phyloP scores from a whole-genome alignment of 208 protist genomes.

The Crithidia mellificae region DNA sequence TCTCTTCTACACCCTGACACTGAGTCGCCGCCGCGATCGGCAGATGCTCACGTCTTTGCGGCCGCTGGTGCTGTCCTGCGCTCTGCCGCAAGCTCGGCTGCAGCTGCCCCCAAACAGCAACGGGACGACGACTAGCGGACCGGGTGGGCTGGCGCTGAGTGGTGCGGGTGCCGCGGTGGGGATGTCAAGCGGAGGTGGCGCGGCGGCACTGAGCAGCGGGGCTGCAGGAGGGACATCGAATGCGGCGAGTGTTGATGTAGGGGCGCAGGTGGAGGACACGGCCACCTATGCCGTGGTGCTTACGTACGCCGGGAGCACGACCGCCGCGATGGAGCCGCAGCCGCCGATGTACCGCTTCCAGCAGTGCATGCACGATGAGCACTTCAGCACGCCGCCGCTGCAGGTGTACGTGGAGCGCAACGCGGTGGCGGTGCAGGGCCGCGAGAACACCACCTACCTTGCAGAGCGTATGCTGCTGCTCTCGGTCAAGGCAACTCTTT shows the following conservation, averaged over 20 bases:
- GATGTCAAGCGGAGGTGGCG: slow-evolving; percentile 6
- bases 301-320: slow-evolving; percentile 51
- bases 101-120: background rate
- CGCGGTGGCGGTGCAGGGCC: slow-evolving; percentile 54
- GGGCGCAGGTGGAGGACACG: slow-evolving; percentile 32
- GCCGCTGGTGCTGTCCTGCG: slow-evolving; percentile 75
- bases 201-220: background rate
- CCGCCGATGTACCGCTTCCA: slow-evolving; percentile 57
- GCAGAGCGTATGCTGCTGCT: slow-evolving; percentile 78
- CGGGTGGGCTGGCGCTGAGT: too few species aligned
- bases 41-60: slow-evolving; percentile 50
- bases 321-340: slow-evolving; percentile 37
- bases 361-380: slow-evolving; percentile 65
- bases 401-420: slow-evolving; percentile 45
- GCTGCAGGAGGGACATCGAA: background rate
- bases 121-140: too few species aligned
- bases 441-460: slow-evolving; percentile 70
- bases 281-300: slow-evolving; percentile 60
- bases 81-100: slow-evolving; percentile 35
- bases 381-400: slow-evolving; percentile 55
- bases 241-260: background rate
- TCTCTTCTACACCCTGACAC: slow-evolving; percentile 68
- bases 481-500: slow-evolving; percentile 45
- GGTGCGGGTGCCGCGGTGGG: too few species aligned
- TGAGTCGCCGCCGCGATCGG: slow-evolving; percentile 61